These are phyloP conservation scores for Colletotrichum zoysiae DNA, from an alignment of 2,329 filamentous ascomycete species.

Conservation along the genomic window DNA sequence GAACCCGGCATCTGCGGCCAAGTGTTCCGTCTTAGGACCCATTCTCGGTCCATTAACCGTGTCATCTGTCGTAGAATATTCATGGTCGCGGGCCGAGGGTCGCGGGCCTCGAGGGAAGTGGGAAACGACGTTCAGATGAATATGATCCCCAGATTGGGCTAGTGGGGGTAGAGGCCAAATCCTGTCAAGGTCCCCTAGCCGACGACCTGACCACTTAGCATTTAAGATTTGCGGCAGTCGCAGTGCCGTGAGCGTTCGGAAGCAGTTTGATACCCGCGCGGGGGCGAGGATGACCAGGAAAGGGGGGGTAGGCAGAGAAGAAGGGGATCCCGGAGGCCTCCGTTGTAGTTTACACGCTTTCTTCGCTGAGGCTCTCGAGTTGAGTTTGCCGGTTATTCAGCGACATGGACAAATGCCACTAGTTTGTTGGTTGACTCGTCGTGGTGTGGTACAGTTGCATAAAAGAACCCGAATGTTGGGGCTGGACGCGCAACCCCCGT, in stretches of 20 bases:
- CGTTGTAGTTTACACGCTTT: background rate
- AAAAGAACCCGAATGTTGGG: constrained; percentile 27
- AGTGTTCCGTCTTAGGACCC: background rate
- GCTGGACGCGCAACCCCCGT: constrained; percentile 31
- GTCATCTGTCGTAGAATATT: background rate
- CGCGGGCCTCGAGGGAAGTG: background rate
- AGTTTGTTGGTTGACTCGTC: background rate
- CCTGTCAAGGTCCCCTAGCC: background rate
- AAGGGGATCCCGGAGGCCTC: constrained; percentile 5
- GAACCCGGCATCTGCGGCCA: background rate
- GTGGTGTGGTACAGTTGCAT: constrained; percentile 14
- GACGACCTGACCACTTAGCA: background rate
- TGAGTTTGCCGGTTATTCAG: constrained; percentile 27
- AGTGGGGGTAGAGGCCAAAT: background rate
- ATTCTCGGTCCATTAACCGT: no score
- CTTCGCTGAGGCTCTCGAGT: constrained; percentile 15
- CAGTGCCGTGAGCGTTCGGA: constrained; percentile 17
- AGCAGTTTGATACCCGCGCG: constrained; percentile 16
- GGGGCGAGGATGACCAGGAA: background rate
- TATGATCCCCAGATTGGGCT: background rate
- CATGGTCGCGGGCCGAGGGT: background rate
- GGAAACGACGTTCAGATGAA: background rate
- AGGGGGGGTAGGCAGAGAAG: no score
- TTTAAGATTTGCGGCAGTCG: constrained; percentile 13
- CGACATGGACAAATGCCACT: background rate